Percentiles rank a stretch among this genome's conserved stretches.
phyloP scores from a whole-genome alignment of 2,329 filamentous ascomycete genomes.

The Colletotrichum chrysophilum region DNA sequence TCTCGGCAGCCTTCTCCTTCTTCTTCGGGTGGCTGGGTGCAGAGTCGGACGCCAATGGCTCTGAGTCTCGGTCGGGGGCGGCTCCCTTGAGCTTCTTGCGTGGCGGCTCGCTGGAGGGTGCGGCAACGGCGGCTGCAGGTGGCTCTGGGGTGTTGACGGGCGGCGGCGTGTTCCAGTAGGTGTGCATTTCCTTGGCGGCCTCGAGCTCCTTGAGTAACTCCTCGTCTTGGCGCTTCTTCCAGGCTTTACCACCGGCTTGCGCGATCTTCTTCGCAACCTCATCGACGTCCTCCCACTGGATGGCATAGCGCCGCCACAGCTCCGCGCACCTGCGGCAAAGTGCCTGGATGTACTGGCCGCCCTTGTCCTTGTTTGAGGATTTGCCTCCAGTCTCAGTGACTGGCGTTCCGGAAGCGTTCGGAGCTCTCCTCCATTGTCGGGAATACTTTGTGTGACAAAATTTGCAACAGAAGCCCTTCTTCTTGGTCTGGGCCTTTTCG shows the following conservation, averaged over 20 bases:
- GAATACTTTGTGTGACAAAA: slow-evolving; percentile 85
- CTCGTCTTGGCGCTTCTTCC: slow-evolving; percentile 90
- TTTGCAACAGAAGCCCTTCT: slow-evolving; percentile 89
- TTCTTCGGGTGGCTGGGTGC: slow-evolving; percentile 51
- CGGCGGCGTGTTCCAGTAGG: slow-evolving; percentile 42
- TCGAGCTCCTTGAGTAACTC: slow-evolving; percentile 80
- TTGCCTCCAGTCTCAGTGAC: slow-evolving; percentile 69
- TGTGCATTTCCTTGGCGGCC: slow-evolving; percentile 67
- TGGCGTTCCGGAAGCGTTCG: slow-evolving; percentile 74
- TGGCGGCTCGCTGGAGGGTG: slow-evolving; percentile 55
- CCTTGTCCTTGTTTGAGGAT: slow-evolving; percentile 78
- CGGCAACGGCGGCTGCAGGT: slow-evolving; percentile 33
- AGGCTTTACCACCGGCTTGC: slow-evolving; percentile 78
- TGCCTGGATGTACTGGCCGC: slow-evolving; percentile 75
- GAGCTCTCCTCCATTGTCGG: slow-evolving; percentile 90
- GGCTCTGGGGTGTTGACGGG: slow-evolving; percentile 30
- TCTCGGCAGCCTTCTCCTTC: slow-evolving; percentile 65
- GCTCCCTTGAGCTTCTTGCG: slow-evolving; percentile 69
- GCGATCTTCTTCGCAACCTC: slow-evolving; percentile 89
- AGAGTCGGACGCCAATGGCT: slow-evolving; percentile 51
- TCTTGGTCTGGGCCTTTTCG: slow-evolving; percentile 79
- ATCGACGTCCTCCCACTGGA: slow-evolving; percentile 94
- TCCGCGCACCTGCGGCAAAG: slow-evolving; percentile 90
- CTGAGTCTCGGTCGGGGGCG: slow-evolving; percentile 53
- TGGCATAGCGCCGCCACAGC: slow-evolving; percentile 93